Percentiles rank a stretch among this genome's conserved stretches.
phyloP scores from a whole-genome alignment of 805 yeast genomes.

The Metschnikowia gelsemii region DNA sequence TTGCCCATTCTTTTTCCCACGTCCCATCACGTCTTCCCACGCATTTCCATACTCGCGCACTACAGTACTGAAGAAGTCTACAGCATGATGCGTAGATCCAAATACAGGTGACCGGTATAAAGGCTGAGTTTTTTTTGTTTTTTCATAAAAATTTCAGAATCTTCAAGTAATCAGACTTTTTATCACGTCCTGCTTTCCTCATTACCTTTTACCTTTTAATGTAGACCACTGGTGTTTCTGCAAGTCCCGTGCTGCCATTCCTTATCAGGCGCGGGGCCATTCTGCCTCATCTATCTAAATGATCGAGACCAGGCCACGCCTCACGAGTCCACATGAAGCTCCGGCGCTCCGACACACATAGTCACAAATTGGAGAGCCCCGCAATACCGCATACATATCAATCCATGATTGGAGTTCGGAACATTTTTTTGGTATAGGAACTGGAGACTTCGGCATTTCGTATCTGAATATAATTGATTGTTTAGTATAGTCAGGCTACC shows the following conservation, averaged over 20 bases:
- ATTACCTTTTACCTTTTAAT: not conserved
- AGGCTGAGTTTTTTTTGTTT: no score
- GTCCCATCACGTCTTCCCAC: no score
- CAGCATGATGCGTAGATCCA: no score
- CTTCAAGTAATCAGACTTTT: not conserved
- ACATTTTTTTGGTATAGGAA: not conserved
- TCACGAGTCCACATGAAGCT: no score
- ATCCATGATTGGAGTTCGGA: no score
- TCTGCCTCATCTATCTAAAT: not conserved
- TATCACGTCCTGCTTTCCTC: no score
- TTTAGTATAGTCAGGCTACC: not conserved
- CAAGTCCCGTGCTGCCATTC: no score
- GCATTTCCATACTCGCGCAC: not conserved
- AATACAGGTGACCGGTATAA: no score
- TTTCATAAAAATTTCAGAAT: not conserved
- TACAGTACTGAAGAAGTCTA: no score
- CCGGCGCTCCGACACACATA: not conserved
- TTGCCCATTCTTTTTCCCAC: no score
- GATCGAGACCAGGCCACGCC: no score
- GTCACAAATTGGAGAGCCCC: not conserved
- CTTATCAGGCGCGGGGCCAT: conserved; percentile 4
- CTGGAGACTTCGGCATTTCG: not conserved
- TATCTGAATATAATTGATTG: not conserved
- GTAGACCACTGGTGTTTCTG: not conserved
- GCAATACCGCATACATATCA: no score